Evolutionary conservation across 495 filamentous ascomycete species (phyloP).

Genomic region (Delitschia confertaspora): DNA sequence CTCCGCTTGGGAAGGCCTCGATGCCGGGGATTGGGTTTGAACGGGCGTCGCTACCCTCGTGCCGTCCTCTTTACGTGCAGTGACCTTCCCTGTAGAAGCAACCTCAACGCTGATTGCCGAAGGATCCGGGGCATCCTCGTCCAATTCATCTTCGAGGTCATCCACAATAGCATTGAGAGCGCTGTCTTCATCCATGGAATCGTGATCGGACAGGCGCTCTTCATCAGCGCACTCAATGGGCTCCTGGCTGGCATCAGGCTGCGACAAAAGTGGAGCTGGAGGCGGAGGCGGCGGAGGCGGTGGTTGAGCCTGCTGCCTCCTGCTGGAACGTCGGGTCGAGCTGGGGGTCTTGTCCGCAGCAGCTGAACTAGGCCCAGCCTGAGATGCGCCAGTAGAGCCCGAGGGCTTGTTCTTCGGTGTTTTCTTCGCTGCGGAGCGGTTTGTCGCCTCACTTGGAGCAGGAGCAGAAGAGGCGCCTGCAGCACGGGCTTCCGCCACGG

Average conservation of each 20-base stretch:
- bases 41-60: constrained; percentile 82
- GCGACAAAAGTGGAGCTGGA: constrained; percentile 41
- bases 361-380: constrained; percentile 39
- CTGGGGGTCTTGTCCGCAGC: constrained; percentile 33
- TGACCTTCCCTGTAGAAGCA: constrained; percentile 81
- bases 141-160: constrained; percentile 82
- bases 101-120: constrained; percentile 90
- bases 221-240: constrained; percentile 93
- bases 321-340: constrained; percentile 30
- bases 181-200: constrained; percentile 60
- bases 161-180: constrained; percentile 80
- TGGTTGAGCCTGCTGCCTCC: constrained; percentile 35
- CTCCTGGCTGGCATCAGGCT: constrained; percentile 33
- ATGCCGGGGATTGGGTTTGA: constrained; percentile 44
- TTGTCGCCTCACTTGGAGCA: constrained; percentile 20
- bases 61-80: constrained; percentile 93
- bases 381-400: constrained; percentile 13
- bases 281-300: constrained; percentile 40
- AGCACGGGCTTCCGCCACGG: constrained; percentile 41
- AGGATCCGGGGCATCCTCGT: constrained; percentile 67
- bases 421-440: constrained; percentile 16
- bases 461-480: constrained; percentile 18
- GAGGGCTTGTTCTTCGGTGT: constrained; percentile 17
- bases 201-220: constrained; percentile 68
- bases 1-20: constrained; percentile 31